Evolutionary conservation across 768 basidiomycete genomes (phyloP), one percentile per base, ranked within the genome.

Genomic region (Pisolithus tinctorius): DNA sequence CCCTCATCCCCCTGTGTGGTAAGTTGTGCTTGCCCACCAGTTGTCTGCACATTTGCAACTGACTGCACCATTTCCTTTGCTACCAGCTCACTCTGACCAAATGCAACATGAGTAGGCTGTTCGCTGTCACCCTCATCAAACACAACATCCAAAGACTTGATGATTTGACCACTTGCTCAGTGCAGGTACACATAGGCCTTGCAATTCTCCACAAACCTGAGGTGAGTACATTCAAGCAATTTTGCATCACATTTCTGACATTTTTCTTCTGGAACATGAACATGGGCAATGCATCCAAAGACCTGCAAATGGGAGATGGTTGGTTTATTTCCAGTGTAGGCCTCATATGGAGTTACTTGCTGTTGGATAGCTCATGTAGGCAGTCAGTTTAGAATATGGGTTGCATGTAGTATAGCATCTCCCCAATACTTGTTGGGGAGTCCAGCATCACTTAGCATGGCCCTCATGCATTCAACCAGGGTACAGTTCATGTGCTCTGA

Each of bases 221-320:
- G 17, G 34, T 26, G 30, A 2, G n/a, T 37, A 23, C 49, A 50
- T 34, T 42, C 41, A 1, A 49, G 16, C 10, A 20, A 29, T 29
- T 49, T 49, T 10, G 25, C 38, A 27, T 41, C 40, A 16, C 41
- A 37, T 29, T 49, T 49, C 37, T 27, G 34, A 16, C 47, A 36
- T 34, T 43, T 43, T 20, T 68, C 55, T 43, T 63, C 58, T 27
- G 45, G 63, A 17, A 62, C 55, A 47, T 58, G 59, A 9, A 60
- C 62, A 45, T 61, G 63, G 1, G 60, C 64, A 9, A 51, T 36
- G 44, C 64, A 69, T 3, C 67, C 67, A 49, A 60, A 55, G n/a
- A 55, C 44, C 4, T 49, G 50, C 6, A 63, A 40, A 41, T 58
- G 31, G 4, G 30, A 36, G 29, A 69, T 43, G 37, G 60, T 50